A percentile compares a stretch with the other conserved stretches of the same genome.
Evolutionary conservation across 2,329 filamentous ascomycete species (phyloP).

Genomic region (Rosellinia necatrix): DNA sequence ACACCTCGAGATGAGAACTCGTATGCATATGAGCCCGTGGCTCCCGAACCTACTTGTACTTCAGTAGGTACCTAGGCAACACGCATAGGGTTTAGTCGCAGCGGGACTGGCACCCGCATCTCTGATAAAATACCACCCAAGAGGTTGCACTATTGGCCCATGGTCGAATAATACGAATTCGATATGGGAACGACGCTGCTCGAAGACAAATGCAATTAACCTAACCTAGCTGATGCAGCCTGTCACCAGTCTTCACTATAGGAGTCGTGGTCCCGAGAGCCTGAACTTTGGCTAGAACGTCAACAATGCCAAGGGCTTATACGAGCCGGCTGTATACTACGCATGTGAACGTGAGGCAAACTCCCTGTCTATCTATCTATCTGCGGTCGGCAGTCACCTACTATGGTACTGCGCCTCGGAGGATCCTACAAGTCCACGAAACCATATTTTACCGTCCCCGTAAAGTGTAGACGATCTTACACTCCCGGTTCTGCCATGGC

Average conservation of each 20-base stretch:
- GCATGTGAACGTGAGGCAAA: not conserved
- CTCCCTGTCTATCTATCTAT: too few relatives aligned
- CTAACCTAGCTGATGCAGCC: too few relatives aligned
- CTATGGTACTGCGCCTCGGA: too few relatives aligned
- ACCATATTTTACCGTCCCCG: not conserved
- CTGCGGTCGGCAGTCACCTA: too few relatives aligned
- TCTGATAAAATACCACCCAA: conserved; percentile 12
- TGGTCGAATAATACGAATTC: not conserved
- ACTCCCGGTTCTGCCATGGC: not conserved
- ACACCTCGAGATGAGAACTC: too few relatives aligned
- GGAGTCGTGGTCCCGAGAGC: not conserved
- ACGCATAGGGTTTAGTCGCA: not conserved
- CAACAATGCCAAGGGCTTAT: conserved; percentile 9
- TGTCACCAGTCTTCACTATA: not conserved
- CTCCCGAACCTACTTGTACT: conserved; percentile 3
- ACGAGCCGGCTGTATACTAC: not conserved
- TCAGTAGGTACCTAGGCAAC: not conserved
- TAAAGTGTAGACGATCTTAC: not conserved
- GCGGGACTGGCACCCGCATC: conserved; percentile 1
- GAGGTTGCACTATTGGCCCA: conserved; percentile 1
- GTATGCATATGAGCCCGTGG: conserved; percentile 5
- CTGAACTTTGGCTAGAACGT: not conserved
- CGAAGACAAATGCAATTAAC: not conserved
- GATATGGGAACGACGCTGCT: not conserved
- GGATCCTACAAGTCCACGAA: too few relatives aligned